Conservation (phyloP, 805 yeast genomes). For the Kuraishia ogatae region DNA sequence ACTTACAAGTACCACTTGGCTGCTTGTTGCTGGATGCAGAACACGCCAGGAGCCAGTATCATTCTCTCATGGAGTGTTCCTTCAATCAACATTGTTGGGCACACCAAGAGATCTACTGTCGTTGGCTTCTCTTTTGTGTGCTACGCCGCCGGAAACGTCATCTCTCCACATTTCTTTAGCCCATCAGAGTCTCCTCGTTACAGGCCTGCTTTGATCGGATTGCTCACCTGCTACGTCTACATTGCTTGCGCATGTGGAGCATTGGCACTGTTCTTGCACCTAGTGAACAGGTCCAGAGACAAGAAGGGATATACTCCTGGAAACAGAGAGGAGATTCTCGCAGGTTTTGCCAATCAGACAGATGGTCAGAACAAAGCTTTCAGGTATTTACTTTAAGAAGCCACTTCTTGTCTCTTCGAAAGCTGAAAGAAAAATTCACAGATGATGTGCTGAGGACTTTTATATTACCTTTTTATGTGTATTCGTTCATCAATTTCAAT, state of each 20-base stretch:
- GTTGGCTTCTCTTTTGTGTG: conserved; percentile 48
- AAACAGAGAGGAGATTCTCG: conserved; percentile 23
- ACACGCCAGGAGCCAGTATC: conserved; percentile 2
- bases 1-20: conserved; percentile 11
- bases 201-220: conserved; percentile 42
- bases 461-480: no score
- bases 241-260: conserved; percentile 10
- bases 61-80: conserved; percentile 14
- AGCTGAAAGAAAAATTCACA: no score
- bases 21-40: conserved; percentile 19
- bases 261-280: conserved; percentile 16
- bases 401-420: not conserved
- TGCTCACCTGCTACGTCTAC: conserved; percentile 34
- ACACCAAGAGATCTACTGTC: conserved; percentile 51
- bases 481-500: no score
- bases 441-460: no score
- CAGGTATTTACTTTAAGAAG: conserved; percentile 19
- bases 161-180: conserved; percentile 65
- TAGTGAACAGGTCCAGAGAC: conserved; percentile 17
- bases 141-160: conserved; percentile 56
- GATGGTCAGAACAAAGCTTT: conserved; percentile 30
- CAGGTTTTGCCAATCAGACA: conserved; percentile 33
- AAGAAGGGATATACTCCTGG: conserved; percentile 12
- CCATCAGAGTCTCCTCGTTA: conserved; percentile 48
- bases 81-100: conserved; percentile 47